Base-by-base conservation (phyloP, 2,329 filamentous ascomycete genomes). In the Paraconiothyrium brasiliense region DNA sequence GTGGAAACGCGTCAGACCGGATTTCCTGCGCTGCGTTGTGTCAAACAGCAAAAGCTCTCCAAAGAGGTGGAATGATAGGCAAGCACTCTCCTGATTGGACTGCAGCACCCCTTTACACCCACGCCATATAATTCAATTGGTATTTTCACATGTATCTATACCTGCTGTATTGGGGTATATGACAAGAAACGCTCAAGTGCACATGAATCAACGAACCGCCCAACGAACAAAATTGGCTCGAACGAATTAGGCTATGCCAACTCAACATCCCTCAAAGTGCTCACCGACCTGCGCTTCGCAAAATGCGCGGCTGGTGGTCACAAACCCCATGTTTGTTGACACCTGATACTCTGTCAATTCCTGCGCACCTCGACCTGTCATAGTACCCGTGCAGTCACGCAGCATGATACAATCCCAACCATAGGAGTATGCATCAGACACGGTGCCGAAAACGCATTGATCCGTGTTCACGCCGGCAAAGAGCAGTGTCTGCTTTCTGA, bases 401-500 rank as follows among this genome's bases (percentile, higher is more conserved):
- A 81, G 67, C 20, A 81, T 69, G 47, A 81, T 71, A 72, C 78
- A 80, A 59, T 81, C 79, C 76, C 77, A 81, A 27, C 65, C 79
- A 62, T 73, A 81, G 16, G 73, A 78, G 67, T 81, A 81, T 1
- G 79, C 77, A 56, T 81, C 79, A 14, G 77, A 78, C 24, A 81
- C 67, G 0, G 79, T 81, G 27, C 79, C 79, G 32, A 81, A 76
- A 11, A 81, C 70, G 54, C 79, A 81, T 66, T 81, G 79, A 64
- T 81, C 79, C 10, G 79, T 81, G 63, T 81, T 81, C 54, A 81
- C 78, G 24, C 79, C 78, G 20, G 79, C 75, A 59, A 81, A 81
- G 5, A 81, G 65, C 22, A 81, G 62, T 0, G 79, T 81, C 65
- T 79, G 80, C 70, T 80, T 81, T 43, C 74, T 72, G n/a, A 73